Evolutionary conservation across 2,329 filamentous ascomycete genomes (phyloP).

Genomic region (Ceratocystis papillata): DNA sequence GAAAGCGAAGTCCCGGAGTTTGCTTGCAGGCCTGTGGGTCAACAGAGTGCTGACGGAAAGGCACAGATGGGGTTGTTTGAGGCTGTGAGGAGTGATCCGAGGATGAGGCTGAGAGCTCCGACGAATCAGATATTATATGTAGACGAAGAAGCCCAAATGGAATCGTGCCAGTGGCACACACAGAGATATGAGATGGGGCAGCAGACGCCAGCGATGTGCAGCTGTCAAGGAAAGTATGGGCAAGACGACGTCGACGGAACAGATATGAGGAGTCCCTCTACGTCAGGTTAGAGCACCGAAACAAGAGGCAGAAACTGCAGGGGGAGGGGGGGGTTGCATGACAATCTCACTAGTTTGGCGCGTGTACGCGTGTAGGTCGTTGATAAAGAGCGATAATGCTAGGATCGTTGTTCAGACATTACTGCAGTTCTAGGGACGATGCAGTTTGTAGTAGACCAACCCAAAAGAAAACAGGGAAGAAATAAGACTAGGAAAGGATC

Average conservation of each 20-base stretch:
- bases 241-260: not conserved
- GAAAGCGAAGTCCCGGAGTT: not conserved
- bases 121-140: conserved; percentile 25
- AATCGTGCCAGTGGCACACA: conserved; percentile 33
- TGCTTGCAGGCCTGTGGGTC: not conserved
- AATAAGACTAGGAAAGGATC: not conserved
- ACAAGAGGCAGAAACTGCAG: not conserved
- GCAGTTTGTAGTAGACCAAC: not conserved
- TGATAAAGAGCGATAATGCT: conserved; percentile 17
- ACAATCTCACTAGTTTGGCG: not conserved
- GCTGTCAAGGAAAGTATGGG: not conserved
- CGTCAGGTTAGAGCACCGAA: conserved; percentile 8
- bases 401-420: conserved; percentile 16
- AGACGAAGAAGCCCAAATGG: conserved; percentile 38
- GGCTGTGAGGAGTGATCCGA: not conserved
- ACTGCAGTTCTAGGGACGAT: not conserved
- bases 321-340: not conserved
- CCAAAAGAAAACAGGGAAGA: not conserved
- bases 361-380: conserved; percentile 5
- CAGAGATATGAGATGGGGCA: conserved; percentile 32
- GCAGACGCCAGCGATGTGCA: not conserved
- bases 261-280: not conserved
- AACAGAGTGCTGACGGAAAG: not conserved
- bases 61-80: not conserved
- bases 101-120: not conserved